These are phyloP conservation scores for Nasturtium officinale DNA, from an alignment of 345 rosid genomes.

Conservation along the genomic window DNA sequence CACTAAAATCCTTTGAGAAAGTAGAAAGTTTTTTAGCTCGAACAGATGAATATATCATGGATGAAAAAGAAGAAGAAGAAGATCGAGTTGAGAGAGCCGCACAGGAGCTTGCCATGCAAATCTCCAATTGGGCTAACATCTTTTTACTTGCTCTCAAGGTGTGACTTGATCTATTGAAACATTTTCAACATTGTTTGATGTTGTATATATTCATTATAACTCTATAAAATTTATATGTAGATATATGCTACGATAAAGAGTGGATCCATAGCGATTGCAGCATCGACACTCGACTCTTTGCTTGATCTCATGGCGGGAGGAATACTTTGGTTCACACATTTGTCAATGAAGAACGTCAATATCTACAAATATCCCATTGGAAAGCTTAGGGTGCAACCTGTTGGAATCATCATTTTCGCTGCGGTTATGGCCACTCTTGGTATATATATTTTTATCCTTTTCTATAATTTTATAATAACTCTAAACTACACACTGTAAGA, in stretches of 20 bases:
- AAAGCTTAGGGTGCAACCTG: slow-evolving; percentile 92
- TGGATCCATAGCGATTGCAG: slow-evolving; percentile 96
- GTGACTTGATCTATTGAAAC: background rate
- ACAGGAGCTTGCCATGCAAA: slow-evolving; percentile 74
- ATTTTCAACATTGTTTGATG: background rate
- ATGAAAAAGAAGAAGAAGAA: slow-evolving; percentile 51
- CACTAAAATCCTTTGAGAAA: slow-evolving; percentile 77
- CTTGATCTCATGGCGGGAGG: slow-evolving; percentile 98
- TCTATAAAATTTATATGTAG: no score
- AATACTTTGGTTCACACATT: slow-evolving; percentile 91
- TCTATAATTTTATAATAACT: background rate
- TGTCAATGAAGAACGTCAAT: slow-evolving; percentile 81
- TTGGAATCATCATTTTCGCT: slow-evolving; percentile 88
- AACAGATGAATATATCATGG: slow-evolving; percentile 27
- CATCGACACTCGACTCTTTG: slow-evolving; percentile 90
- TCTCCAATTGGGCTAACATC: slow-evolving; percentile 80
- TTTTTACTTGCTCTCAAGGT: slow-evolving; percentile 76
- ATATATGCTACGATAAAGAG: slow-evolving; percentile 79
- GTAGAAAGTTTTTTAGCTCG: slow-evolving; percentile 52
- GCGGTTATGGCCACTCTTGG: slow-evolving; percentile 98
- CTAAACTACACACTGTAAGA: background rate
- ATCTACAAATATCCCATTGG: slow-evolving; percentile 95
- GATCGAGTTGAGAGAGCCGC: slow-evolving; percentile 42
- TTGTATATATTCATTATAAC: no score
- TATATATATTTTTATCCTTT: slow-evolving; percentile 38